These are phyloP conservation scores for Nakaseomyces nivariensis DNA, from an alignment of 1,139 yeast species.

Conservation along the genomic window DNA sequence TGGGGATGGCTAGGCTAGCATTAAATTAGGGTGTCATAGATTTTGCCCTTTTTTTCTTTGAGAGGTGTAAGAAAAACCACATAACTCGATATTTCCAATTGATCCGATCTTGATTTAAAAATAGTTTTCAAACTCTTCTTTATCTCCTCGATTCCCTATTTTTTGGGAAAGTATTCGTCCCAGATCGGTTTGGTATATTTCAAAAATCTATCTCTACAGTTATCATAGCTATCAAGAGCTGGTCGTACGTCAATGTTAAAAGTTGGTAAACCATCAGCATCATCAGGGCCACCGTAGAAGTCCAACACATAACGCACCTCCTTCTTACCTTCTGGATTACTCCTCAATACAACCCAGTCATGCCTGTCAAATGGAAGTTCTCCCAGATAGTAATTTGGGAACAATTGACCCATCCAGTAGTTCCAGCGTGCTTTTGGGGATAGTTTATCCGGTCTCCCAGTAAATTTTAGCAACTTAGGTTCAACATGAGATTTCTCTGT, in stretches of 20 bases:
- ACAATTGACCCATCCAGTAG: constrained; percentile 53
- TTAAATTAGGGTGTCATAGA: too few species aligned
- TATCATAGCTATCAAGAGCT: constrained; percentile 63
- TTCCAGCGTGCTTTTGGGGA: constrained; percentile 81
- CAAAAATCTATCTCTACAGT: constrained; percentile 55
- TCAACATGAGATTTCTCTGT: constrained; percentile 43
- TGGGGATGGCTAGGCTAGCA: too few species aligned
- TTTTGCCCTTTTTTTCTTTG: too few species aligned
- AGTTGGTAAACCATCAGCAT: constrained; percentile 77
- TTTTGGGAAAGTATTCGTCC: constrained; percentile 14
- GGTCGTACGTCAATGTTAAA: constrained; percentile 93
- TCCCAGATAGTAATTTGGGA: constrained; percentile 63
- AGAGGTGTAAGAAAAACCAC: too few species aligned
- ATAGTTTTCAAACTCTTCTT: too few species aligned
- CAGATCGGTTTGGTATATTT: constrained; percentile 39
- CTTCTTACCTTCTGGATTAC: constrained; percentile 23
- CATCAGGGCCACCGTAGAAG: constrained; percentile 93
- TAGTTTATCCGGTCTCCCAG: constrained; percentile 82
- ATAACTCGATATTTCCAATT: too few species aligned
- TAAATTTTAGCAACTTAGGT: constrained; percentile 77
- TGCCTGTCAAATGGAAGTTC: constrained; percentile 96
- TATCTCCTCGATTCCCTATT: neutral
- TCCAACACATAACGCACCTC: constrained; percentile 86
- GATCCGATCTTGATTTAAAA: too few species aligned
- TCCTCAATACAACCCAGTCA: constrained; percentile 92